phyloP scores from a whole-genome alignment of 2,329 filamentous ascomycete genomes.

The Pyrenophora seminiperda region DNA sequence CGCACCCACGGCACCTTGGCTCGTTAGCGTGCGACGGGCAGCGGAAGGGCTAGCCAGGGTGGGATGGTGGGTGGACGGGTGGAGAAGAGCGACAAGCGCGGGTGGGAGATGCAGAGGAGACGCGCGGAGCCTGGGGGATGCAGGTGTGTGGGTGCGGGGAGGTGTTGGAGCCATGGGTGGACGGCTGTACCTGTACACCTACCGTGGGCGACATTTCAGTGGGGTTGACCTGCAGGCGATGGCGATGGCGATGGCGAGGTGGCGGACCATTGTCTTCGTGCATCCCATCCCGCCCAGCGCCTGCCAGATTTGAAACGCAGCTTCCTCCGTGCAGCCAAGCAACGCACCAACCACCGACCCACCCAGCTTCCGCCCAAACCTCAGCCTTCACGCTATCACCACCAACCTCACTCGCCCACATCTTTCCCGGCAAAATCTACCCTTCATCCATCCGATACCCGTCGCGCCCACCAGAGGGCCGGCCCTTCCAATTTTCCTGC shows the following conservation, averaged over 20 bases:
- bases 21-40: background rate
- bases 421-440: conserved; percentile 7
- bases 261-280: background rate
- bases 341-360: conserved; percentile 19
- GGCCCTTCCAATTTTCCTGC: conserved; percentile 15
- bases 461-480: conserved; percentile 35
- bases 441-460: conserved; percentile 24
- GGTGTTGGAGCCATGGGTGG: background rate
- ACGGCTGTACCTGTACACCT: no score
- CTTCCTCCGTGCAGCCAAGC: conserved; percentile 20
- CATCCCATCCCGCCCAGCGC: conserved; percentile 9
- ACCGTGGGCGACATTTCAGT: background rate
- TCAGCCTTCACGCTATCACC: conserved; percentile 18
- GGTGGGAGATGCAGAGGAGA: no score
- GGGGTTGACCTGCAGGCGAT: background rate
- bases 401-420: conserved; percentile 17
- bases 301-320: conserved; percentile 12
- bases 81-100: no score
- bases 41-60: background rate
- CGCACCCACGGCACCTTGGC: background rate
- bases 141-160: background rate
- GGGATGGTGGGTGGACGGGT: no score
- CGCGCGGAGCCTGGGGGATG: background rate
- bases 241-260: no score
- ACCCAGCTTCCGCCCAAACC: conserved; percentile 25